phyloP scores from a whole-genome alignment of 352 stramenopile genomes.

The Globisporangium nagaii region DNA sequence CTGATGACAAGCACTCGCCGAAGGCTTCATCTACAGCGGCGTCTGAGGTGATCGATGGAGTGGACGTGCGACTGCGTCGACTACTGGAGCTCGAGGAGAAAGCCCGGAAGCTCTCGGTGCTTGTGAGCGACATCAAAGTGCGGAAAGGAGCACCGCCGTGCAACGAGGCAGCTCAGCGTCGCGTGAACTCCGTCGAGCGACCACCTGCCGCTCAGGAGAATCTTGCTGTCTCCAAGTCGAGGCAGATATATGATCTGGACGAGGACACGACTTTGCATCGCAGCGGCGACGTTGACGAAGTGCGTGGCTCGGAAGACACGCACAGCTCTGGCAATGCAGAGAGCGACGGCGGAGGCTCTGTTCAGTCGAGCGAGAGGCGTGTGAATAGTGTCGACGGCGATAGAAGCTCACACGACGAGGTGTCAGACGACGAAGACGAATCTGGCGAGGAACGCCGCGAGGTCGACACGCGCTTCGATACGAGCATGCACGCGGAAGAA shows the following conservation, averaged over 20 bases:
- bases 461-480: background rate
- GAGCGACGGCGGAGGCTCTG: background rate
- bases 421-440: background rate
- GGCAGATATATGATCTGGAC: background rate
- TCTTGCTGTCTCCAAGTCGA: background rate
- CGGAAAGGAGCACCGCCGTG: background rate
- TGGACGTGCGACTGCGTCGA: background rate
- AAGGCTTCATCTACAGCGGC: background rate
- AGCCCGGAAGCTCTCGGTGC: background rate
- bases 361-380: too few relatives aligned
- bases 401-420: background rate
- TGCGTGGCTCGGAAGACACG: too few relatives aligned
- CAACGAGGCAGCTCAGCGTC: background rate
- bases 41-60: background rate
- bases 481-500: slow-evolving; percentile 1
- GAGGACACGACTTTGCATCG: too few relatives aligned
- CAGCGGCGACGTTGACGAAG: background rate
- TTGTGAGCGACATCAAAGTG: slow-evolving; percentile 8
- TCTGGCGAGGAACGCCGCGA: background rate
- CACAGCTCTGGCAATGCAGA: background rate
- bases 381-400: background rate
- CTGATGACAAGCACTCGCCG: background rate
- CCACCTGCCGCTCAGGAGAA: background rate
- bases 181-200: background rate
- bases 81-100: slow-evolving; percentile 12